These are phyloP conservation scores for Melampsora abietis-canadensis DNA, from an alignment of 1,284 basidiomycete genomes.

Conservation along the genomic window DNA sequence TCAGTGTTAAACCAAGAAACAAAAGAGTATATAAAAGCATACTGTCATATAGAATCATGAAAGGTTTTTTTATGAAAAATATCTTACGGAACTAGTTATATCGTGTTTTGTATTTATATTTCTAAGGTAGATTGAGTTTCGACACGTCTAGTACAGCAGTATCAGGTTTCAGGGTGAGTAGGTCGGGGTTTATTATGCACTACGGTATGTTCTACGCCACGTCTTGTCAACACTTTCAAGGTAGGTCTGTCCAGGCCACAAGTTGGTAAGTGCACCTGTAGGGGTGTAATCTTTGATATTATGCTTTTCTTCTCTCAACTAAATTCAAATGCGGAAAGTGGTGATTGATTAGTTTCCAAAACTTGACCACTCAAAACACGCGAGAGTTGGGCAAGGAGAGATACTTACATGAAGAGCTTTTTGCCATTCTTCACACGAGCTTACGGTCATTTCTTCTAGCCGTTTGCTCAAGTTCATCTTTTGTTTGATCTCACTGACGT, in stretches of 20 bases:
- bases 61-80: no score
- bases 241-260: conserved; percentile 93
- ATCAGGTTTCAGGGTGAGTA: no score
- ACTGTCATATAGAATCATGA: no score
- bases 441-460: conserved; percentile 80
- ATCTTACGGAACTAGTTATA: no score
- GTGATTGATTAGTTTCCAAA: background rate
- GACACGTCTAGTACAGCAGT: no score
- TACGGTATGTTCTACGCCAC: conserved; percentile 79
- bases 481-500: conserved; percentile 71
- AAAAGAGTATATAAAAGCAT: no score
- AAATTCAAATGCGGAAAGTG: background rate
- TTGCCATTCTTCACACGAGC: conserved; percentile 81
- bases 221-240: conserved; percentile 86
- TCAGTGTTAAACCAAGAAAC: no score
- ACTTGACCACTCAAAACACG: background rate
- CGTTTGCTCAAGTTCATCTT: conserved; percentile 76
- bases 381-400: background rate
- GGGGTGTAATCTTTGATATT: conserved; percentile 83
- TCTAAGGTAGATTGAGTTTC: no score
- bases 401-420: conserved; percentile 65
- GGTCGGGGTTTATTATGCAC: no score
- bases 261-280: conserved; percentile 78
- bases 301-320: conserved; percentile 77
- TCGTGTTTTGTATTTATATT: no score